Base-by-base conservation (phyloP, 257 asterid genomes). In the Asclepias syriaca region DNA sequence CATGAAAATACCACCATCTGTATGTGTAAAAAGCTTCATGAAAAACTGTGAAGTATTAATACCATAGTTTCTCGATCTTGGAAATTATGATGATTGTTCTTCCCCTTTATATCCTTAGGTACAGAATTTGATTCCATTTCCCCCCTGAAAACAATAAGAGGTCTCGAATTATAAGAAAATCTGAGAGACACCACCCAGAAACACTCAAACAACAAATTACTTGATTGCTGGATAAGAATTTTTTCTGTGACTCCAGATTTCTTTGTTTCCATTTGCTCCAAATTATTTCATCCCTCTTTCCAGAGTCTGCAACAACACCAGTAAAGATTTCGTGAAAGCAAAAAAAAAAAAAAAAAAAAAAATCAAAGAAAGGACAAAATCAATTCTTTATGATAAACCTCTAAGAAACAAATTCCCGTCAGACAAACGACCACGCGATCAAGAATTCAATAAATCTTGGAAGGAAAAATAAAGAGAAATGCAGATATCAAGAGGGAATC, bases 61-160 rank as follows among this genome's bases (percentile, higher is more conserved):
- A 92, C 96, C 97, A 82, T 80, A 24, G 86, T 80, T 80, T 87
- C 97, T 84, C 83, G 89, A 72, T 88, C 97, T 77, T 83, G 80
- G 64, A 81, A 73, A 73, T 75, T 75, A 77, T 68, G 68, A 40
- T 66, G 53, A 55, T 72, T 81, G 60, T 87, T 90, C 77, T 78
- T 83, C 73, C 83, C 96, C 74, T 82, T 87, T 72, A 77, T 79
- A 76, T 74, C 79, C 72, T 81, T 84, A 22, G 84, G 78, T 60
- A 68, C 71, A 21, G 87, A 83, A 76, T 81, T 80, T 78, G 83
- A 74, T 81, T 81, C 90, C 76, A 83, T 59, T 78, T 76, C 79
- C 74, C 73, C 78, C 83, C 97, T 92, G 86, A 45, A 77, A 71
- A 68, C 50, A 80, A 54, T 75, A 43, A 56, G 66, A 75, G 32